phyloP scores from a whole-genome alignment of 1,284 basidiomycete species.

The Cutaneotrichosporon mucoides region DNA sequence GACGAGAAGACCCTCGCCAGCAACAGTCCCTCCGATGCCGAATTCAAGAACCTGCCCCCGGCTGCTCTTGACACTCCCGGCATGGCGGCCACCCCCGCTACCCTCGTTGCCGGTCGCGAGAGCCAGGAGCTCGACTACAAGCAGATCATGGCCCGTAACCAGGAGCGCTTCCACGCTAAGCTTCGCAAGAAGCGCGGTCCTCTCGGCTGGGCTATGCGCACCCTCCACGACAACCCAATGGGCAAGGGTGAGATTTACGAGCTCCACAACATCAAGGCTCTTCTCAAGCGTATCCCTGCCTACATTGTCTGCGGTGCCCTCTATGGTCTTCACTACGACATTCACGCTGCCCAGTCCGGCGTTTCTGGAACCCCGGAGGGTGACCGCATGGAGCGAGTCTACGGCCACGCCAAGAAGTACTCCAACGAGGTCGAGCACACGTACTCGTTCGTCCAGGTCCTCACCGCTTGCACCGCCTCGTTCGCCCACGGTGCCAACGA shows the following conservation, averaged over 20 bases:
- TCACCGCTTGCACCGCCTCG: constrained; percentile 54
- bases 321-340: constrained; percentile 44
- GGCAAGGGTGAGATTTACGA: constrained; percentile 38
- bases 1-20: constrained; percentile 14
- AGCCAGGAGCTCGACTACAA: constrained; percentile 20
- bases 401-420: constrained; percentile 42
- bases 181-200: constrained; percentile 29
- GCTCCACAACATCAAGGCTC: constrained; percentile 27
- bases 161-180: constrained; percentile 34
- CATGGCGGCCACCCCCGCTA: background rate
- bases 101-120: constrained; percentile 1
- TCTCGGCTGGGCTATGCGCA: constrained; percentile 40
- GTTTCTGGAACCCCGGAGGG: constrained; percentile 45
- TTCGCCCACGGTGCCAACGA: constrained; percentile 52
- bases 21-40: no score
- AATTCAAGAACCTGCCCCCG: constrained; percentile 24
- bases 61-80: constrained; percentile 18
- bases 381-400: constrained; percentile 37
- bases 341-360: constrained; percentile 47
- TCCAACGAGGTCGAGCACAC: constrained; percentile 52
- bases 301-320: constrained; percentile 24
- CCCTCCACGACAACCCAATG: constrained; percentile 34
- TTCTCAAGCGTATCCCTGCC: constrained; percentile 33
- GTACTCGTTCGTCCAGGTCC: constrained; percentile 52
- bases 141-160: constrained; percentile 22